phyloP scores from a whole-genome alignment of 768 basidiomycete species.

The Cyclocybe aegerita region DNA sequence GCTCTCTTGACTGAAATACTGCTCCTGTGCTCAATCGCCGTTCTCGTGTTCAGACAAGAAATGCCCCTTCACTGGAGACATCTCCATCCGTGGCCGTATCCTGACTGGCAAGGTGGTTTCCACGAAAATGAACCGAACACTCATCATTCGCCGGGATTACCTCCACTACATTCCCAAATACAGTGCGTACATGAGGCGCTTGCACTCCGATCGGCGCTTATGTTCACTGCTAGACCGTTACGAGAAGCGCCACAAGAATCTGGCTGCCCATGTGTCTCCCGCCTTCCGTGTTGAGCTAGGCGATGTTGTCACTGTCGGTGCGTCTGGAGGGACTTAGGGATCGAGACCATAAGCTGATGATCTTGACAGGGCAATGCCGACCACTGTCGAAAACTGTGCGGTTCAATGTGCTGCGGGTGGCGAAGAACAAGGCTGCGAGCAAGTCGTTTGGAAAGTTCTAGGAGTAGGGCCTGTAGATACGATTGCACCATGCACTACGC shows the following conservation, averaged over 20 bases:
- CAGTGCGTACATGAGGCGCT: constrained; percentile 53
- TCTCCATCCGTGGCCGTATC: constrained; percentile 99
- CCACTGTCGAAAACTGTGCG: constrained; percentile 98
- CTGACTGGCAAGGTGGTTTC: constrained; percentile 97
- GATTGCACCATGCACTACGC: constrained; percentile 24
- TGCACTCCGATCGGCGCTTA: constrained; percentile 3
- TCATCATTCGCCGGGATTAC: constrained; percentile 94
- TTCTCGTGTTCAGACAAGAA: constrained; percentile 79
- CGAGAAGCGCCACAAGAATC: constrained; percentile 98
- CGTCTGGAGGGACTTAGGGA: constrained; percentile 28
- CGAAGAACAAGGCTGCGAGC: constrained; percentile 86
- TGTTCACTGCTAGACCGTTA: constrained; percentile 72
- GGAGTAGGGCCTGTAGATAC: constrained; percentile 20
- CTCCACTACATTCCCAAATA: constrained; percentile 99
- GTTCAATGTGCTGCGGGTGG: constrained; percentile 97
- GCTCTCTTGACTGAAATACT: not conserved
- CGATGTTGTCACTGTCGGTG: constrained; percentile 93
- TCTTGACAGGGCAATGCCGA: constrained; percentile 85
- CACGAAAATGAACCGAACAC: constrained; percentile 99
- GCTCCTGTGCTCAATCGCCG: not conserved
- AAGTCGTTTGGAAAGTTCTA: constrained; percentile 97
- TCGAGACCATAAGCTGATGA: constrained; percentile 7
- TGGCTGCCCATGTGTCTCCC: constrained; percentile 95
- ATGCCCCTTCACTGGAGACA: constrained; percentile 96
- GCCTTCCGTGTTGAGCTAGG: constrained; percentile 98